phyloP scores from a whole-genome alignment of 352 stramenopile species.

The Globisporangium canariense region DNA sequence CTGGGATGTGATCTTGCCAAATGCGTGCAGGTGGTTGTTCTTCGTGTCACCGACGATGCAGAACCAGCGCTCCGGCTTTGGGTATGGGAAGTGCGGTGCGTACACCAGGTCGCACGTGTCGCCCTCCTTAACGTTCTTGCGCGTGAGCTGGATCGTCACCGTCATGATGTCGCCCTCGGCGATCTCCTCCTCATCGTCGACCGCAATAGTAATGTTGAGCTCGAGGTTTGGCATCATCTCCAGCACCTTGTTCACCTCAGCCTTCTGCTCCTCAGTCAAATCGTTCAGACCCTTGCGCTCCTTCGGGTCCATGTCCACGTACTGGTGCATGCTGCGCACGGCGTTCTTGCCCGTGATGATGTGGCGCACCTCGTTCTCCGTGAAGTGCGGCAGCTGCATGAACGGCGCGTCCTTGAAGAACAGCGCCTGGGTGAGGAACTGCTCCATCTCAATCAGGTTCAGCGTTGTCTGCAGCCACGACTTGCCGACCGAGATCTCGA shows the following conservation, averaged over 20 bases:
- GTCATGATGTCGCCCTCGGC: conserved; percentile 99
- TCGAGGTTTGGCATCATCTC: conserved; percentile 95
- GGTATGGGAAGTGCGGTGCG: conserved; percentile 94
- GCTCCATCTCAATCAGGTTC: conserved; percentile 97
- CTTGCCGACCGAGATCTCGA: conserved; percentile 96
- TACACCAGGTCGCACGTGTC: conserved; percentile 95
- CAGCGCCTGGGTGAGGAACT: conserved; percentile 96
- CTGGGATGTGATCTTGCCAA: conserved; percentile 95
- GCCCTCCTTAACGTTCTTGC: conserved; percentile 95
- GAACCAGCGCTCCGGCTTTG: conserved; percentile 97
- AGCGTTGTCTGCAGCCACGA: conserved; percentile 93
- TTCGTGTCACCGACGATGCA: conserved; percentile 93
- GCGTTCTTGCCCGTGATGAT: conserved; percentile 90
- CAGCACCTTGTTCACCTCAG: conserved; percentile 92
- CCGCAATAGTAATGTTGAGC: conserved; percentile 88
- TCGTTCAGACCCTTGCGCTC: conserved; percentile 92
- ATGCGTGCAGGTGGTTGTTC: conserved; percentile 94
- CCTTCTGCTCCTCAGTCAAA: conserved; percentile 89
- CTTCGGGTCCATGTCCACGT: conserved; percentile 88
- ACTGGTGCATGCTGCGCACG: conserved; percentile 92
- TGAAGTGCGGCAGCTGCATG: conserved; percentile 90
- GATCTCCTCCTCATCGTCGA: conserved; percentile 92
- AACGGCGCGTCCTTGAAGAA: conserved; percentile 92
- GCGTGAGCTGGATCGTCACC: conserved; percentile 94
- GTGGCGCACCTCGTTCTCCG: conserved; percentile 89